Conservation (phyloP, 177 flowering plant genomes). For the Vitis hybrid region DNA sequence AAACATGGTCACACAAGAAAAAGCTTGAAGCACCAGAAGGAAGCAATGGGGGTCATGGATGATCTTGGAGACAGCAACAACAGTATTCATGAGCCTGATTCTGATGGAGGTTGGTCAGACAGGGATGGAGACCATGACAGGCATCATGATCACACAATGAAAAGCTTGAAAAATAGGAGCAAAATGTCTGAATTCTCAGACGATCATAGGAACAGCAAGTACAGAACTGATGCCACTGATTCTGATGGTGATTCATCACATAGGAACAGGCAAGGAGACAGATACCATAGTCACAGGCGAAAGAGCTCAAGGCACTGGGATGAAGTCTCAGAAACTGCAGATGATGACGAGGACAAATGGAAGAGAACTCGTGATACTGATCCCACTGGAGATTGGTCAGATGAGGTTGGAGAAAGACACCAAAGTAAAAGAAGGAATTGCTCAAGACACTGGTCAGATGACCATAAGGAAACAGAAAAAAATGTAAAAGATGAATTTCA, state of each 20-base stretch:
- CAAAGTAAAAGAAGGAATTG: constrained; percentile 9
- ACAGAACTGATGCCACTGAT: constrained; percentile 3
- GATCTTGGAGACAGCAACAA: not conserved
- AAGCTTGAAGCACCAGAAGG: not conserved
- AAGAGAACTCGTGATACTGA: constrained; percentile 13
- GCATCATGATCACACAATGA: not conserved
- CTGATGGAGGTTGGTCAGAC: not conserved
- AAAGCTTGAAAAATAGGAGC: not conserved
- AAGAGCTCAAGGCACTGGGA: not conserved
- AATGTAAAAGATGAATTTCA: not conserved
- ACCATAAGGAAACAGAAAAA: not conserved
- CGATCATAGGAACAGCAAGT: not conserved
- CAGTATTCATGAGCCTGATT: not conserved
- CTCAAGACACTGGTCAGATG: constrained; percentile 9
- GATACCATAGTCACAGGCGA: not conserved
- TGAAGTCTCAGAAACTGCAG: too few relatives aligned
- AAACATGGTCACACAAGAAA: not conserved
- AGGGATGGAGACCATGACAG: constrained; percentile 3
- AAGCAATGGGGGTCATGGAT: too few relatives aligned
- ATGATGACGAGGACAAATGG: too few relatives aligned
- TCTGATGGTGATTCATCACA: not conserved
- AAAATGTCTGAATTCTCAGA: constrained; percentile 7
- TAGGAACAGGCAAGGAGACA: not conserved
- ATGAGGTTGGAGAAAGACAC: constrained; percentile 6
- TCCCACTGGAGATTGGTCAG: constrained; percentile 12